Conservation (phyloP, 768 basidiomycete species). For the Crepidotus variabilis region DNA sequence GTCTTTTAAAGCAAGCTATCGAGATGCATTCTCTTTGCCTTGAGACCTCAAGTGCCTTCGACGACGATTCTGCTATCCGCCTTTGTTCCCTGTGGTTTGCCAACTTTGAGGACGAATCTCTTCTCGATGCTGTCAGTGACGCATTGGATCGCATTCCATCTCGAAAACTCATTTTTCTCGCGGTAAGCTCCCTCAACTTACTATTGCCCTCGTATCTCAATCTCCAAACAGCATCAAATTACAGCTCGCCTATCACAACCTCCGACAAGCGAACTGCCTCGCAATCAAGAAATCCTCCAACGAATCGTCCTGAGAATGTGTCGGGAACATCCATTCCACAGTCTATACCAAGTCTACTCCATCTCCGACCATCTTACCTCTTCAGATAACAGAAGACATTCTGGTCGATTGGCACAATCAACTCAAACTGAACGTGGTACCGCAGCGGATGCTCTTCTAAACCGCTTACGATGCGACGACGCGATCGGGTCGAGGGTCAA, state of each 20-base stretch:
- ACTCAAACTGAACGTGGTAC: conserved; percentile 56
- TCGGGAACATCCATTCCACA: conserved; percentile 90
- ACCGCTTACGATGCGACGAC: conserved; percentile 43
- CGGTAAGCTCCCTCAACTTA: conserved; percentile 33
- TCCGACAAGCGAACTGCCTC: conserved; percentile 19
- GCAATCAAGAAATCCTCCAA: conserved; percentile 60
- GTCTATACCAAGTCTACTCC: conserved; percentile 85
- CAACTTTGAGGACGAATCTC: conserved; percentile 65
- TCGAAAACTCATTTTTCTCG: conserved; percentile 85
- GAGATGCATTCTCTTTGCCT: conserved; percentile 85
- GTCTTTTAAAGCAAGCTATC: conserved; percentile 72
- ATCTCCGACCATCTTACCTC: conserved; percentile 34
- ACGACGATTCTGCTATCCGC: conserved; percentile 75
- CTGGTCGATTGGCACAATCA: conserved; percentile 36
- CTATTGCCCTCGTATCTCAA: neutral
- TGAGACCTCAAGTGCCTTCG: conserved; percentile 61
- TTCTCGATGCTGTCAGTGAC: conserved; percentile 34
- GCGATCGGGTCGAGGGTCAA: conserved; percentile 33
- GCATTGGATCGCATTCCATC: conserved; percentile 69
- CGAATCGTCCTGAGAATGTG: conserved; percentile 72
- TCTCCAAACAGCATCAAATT: conserved; percentile 65
- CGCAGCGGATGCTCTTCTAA: conserved; percentile 64
- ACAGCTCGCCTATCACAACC: conserved; percentile 76
- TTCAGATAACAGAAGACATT: conserved; percentile 35
- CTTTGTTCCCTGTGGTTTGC: conserved; percentile 91